Evolutionary conservation across 305 asterid species (phyloP).

Genomic region (Solanum hybrid): DNA sequence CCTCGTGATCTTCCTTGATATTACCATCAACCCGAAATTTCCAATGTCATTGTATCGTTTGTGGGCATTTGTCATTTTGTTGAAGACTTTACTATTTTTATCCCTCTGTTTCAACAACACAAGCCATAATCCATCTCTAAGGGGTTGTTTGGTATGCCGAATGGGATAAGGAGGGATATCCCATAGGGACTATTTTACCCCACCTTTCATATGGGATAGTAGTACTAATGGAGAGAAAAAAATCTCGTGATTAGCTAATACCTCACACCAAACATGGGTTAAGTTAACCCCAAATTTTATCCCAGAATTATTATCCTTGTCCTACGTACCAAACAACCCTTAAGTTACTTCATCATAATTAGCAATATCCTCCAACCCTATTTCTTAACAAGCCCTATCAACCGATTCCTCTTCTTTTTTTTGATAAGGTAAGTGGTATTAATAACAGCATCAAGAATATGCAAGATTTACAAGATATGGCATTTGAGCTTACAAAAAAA

Average conservation of each 20-base stretch:
- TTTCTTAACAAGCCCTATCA: background rate
- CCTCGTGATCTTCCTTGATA: background rate
- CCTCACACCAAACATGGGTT: background rate
- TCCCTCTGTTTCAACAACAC: background rate
- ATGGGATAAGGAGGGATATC: background rate
- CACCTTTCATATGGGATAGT: background rate
- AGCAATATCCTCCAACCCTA: background rate
- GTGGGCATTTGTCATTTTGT: background rate
- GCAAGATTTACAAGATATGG: background rate
- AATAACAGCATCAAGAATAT: background rate
- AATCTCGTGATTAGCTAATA: background rate
- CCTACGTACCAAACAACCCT: background rate
- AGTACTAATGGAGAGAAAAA: background rate
- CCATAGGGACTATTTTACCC: background rate
- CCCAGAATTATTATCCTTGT: background rate
- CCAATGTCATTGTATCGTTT: background rate
- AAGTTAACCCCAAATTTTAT: background rate
- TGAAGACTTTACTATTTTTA: background rate
- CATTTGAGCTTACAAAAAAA: background rate
- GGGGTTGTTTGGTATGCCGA: background rate
- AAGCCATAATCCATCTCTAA: background rate
- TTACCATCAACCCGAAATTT: background rate
- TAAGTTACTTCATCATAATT: background rate
- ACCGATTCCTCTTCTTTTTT: background rate
- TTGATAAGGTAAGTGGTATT: background rate